Base-by-base conservation (phyloP, 306 rosid genomes). In the Prunus davidiana region DNA sequence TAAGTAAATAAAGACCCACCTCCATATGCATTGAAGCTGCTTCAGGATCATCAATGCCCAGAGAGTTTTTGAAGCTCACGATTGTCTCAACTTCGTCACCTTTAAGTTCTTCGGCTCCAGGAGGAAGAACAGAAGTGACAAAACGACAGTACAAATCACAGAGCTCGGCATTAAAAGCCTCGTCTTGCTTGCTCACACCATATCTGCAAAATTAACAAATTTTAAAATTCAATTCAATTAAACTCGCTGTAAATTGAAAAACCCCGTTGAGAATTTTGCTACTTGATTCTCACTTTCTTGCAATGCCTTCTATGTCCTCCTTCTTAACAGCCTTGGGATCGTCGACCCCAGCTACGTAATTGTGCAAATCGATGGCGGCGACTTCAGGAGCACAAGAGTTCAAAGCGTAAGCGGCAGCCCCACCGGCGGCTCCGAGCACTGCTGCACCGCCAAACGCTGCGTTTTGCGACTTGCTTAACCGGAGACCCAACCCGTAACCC, bases 11-110 rank as follows among this genome's bases (percentile, higher is more conserved):
- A 71, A 75, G 67, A 80, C 55, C 38, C 79, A 92, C 99, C 93
- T 96, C 99, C 89, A 96, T 92, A 84, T 96, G 99, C 97, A 92
- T 93, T 47, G 86, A 54, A 74, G 99, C 99, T 51, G 99, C 98
- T 76, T 96, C 99, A 1, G 99, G 97, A 55, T 96, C 99, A 81
- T 96, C 98, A 78, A 96, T 88, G 55, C 93, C 99, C 81, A 96
- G 68, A 57, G 98, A 91, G 62, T 80, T 96, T 79, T 91, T 96
- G 76, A 96, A 91, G 64, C 30, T 88, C 63, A 86, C 67, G 12
- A 96, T 96, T 62, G 85, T 89, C 47, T 89, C 93, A 24, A 81
- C 90, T 77, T 96, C 99, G 24, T 91, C 96, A 2, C 99, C 99
- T 68, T 71, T 87, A 65, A 96, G 99, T 22, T 92, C 98, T 88